Evolutionary conservation across 768 basidiomycete genomes (phyloP).

Genomic region (Trametes cingulata): DNA sequence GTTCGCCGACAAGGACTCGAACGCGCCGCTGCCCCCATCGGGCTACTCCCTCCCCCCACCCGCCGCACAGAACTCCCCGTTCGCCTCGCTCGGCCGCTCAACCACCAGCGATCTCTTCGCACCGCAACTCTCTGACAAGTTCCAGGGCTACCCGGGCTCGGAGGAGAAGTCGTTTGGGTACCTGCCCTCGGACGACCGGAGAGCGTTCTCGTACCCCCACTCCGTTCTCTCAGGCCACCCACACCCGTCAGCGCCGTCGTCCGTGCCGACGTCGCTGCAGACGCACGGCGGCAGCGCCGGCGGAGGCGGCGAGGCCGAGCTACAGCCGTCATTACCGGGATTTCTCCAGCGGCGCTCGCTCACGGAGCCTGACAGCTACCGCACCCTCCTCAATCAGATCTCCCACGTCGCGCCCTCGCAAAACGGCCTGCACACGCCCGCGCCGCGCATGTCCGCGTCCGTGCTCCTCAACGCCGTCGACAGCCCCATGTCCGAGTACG

Average conservation of each 20-base stretch:
- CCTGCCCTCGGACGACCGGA: slow-evolving; percentile 16
- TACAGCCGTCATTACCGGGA: slow-evolving; percentile 24
- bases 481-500: slow-evolving; percentile 14
- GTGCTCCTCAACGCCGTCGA: slow-evolving; percentile 13
- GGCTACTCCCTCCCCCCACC: slow-evolving; percentile 29
- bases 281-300: not conserved
- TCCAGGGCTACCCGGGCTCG: slow-evolving; percentile 30
- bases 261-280: slow-evolving; percentile 9
- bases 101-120: slow-evolving; percentile 15
- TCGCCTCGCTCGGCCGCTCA: slow-evolving; percentile 11
- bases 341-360: slow-evolving; percentile 57
- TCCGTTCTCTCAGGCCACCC: slow-evolving; percentile 32
- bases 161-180: slow-evolving; percentile 20
- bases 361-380: slow-evolving; percentile 57
- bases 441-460: slow-evolving; percentile 10
- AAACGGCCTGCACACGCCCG: slow-evolving; percentile 18
- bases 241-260: slow-evolving; percentile 1
- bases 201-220: slow-evolving; percentile 37
- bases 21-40: slow-evolving; percentile 35
- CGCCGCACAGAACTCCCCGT: slow-evolving; percentile 33
- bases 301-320: slow-evolving; percentile 16
- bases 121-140: slow-evolving; percentile 32
- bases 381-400: slow-evolving; percentile 48
- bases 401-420: slow-evolving; percentile 50
- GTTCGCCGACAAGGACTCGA: slow-evolving; percentile 24